These are phyloP conservation scores for Alternaria alternata DNA, from an alignment of 2,329 filamentous ascomycete genomes.

Conservation along the genomic window DNA sequence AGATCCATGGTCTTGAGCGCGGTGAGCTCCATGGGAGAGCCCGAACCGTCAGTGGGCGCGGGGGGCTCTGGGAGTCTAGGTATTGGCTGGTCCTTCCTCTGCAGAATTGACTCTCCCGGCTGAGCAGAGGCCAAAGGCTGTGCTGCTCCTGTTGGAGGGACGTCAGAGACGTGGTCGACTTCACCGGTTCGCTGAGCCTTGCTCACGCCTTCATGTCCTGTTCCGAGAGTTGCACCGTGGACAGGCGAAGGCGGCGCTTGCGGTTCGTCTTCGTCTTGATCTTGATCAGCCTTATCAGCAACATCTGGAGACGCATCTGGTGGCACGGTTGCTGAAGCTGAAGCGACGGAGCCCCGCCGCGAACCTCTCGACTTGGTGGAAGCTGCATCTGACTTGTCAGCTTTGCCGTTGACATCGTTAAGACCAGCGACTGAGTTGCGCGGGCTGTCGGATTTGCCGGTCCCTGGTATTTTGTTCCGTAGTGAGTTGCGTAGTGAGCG, in stretches of 20 bases:
- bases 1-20: slow-evolving; percentile 92
- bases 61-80: slow-evolving; percentile 66
- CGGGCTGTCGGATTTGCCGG: slow-evolving; percentile 78
- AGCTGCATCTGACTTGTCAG: slow-evolving; percentile 75
- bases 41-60: slow-evolving; percentile 58
- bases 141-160: slow-evolving; percentile 74
- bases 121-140: slow-evolving; percentile 67
- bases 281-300: slow-evolving; percentile 45
- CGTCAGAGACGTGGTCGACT: slow-evolving; percentile 93
- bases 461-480: slow-evolving; percentile 86
- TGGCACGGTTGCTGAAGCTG: slow-evolving; percentile 42
- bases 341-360: slow-evolving; percentile 47
- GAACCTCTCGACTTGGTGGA: slow-evolving; percentile 71
- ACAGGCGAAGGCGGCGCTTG: slow-evolving; percentile 83
- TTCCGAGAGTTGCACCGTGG: slow-evolving; percentile 75
- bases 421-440: slow-evolving; percentile 71
- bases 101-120: slow-evolving; percentile 87
- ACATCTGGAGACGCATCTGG: slow-evolving; percentile 51
- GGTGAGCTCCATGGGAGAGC: slow-evolving; percentile 78
- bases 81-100: slow-evolving; percentile 77
- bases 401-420: slow-evolving; percentile 60
- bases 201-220: slow-evolving; percentile 78
- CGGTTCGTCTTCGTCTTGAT: slow-evolving; percentile 45
- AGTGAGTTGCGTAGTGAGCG: slow-evolving; percentile 83
- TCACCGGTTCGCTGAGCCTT: slow-evolving; percentile 87